A percentile compares a stretch with the other conserved stretches of the same genome.
phyloP scores from a whole-genome alignment of 2,329 filamentous ascomycete genomes.

The Ceratocystis colombiana region DNA sequence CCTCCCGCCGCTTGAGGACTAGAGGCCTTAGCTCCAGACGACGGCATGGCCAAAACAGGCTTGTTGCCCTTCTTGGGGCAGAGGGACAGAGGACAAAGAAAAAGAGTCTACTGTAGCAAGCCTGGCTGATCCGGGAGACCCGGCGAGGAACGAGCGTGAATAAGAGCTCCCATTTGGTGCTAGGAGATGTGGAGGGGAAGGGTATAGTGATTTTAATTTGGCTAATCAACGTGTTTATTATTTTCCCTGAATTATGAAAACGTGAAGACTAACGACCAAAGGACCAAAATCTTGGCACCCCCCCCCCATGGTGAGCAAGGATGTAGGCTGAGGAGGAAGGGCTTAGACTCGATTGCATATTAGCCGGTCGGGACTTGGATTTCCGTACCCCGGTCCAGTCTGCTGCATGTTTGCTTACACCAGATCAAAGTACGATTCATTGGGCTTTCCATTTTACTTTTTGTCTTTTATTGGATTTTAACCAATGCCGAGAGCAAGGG shows the following conservation, averaged over 20 bases:
- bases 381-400: not conserved
- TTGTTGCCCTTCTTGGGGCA: no score
- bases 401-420: not conserved
- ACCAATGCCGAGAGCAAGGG: not conserved
- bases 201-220: not conserved
- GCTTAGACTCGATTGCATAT: not conserved
- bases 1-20: no score
- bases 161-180: not conserved
- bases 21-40: no score
- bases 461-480: not conserved
- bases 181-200: not conserved
- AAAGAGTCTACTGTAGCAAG: not conserved
- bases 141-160: not conserved
- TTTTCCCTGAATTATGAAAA: not conserved
- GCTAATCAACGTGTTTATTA: not conserved
- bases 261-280: not conserved
- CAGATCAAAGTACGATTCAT: not conserved
- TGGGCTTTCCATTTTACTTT: not conserved
- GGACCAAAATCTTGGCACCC: not conserved
- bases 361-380: not conserved
- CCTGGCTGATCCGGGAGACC: not conserved
- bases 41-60: no score
- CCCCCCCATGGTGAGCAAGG: not conserved
- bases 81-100: not conserved
- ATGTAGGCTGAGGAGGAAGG: not conserved